A percentile compares a stretch with the other conserved stretches of the same genome.
Evolutionary conservation across 768 basidiomycete genomes (phyloP).

Genomic region (Mycena vulgaris): DNA sequence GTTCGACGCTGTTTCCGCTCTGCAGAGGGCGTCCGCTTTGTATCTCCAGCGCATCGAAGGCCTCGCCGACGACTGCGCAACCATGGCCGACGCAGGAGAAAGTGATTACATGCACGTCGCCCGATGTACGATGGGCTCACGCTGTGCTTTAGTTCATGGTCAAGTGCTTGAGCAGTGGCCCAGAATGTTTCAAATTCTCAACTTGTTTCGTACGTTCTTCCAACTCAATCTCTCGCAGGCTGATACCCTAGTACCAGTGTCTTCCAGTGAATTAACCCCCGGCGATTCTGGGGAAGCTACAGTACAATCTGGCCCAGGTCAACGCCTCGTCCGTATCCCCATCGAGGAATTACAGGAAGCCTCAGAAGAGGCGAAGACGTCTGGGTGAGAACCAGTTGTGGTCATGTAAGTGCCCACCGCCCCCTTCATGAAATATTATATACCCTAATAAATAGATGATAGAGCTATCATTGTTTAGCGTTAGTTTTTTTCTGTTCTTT

Average conservation of each 20-base stretch:
- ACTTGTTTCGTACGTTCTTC: slow-evolving; percentile 71
- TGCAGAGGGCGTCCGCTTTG: slow-evolving; percentile 74
- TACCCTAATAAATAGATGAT: slow-evolving; percentile 17
- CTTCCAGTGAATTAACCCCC: slow-evolving; percentile 57
- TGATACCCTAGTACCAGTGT: slow-evolving; percentile 55
- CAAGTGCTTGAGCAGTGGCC: slow-evolving; percentile 88
- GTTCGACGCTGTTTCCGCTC: slow-evolving; percentile 79
- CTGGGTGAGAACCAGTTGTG: slow-evolving; percentile 20
- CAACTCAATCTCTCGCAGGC: neutral
- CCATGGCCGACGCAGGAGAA: slow-evolving; percentile 84
- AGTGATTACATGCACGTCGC: slow-evolving; percentile 54
- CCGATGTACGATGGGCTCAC: slow-evolving; percentile 6
- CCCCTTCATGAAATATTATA: slow-evolving; percentile 15
- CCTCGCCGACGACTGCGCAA: slow-evolving; percentile 79
- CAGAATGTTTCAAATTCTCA: slow-evolving; percentile 85
- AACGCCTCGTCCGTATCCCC: slow-evolving; percentile 81
- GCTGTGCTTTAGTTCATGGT: slow-evolving; percentile 69
- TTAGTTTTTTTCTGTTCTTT: slow-evolving; percentile 86
- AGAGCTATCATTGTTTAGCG: slow-evolving; percentile 15
- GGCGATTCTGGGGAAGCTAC: slow-evolving; percentile 30
- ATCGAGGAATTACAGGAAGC: slow-evolving; percentile 67
- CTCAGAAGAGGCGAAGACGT: slow-evolving; percentile 17
- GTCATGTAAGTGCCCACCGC: slow-evolving; percentile 28
- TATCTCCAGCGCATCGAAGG: slow-evolving; percentile 80
- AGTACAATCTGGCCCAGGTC: slow-evolving; percentile 55